These are phyloP conservation scores for Zymoseptoria ardabiliae DNA, from an alignment of 2,329 filamentous ascomycete species.

Conservation along the genomic window DNA sequence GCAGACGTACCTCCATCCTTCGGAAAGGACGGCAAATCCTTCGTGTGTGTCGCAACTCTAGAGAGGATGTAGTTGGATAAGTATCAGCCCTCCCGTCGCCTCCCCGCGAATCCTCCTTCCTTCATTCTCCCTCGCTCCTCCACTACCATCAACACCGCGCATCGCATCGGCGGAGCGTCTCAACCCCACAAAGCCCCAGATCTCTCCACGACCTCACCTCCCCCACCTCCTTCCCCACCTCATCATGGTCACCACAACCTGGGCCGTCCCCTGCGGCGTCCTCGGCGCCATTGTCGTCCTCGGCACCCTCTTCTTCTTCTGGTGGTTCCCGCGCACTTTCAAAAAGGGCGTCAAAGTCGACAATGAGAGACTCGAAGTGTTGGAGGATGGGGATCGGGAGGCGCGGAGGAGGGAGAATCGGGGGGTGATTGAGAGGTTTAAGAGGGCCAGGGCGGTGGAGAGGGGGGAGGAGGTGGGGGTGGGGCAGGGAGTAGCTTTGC, in stretches of 20 bases:
- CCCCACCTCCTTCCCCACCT: not conserved
- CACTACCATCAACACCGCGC: too few relatives aligned
- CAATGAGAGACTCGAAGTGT: constrained; percentile 10
- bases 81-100: too few relatives aligned
- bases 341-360: constrained; percentile 18
- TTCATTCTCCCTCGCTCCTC: too few relatives aligned
- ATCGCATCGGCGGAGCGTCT: too few relatives aligned
- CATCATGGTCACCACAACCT: constrained; percentile 16
- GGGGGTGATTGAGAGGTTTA: constrained; percentile 14
- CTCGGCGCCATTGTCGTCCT: constrained; percentile 18
- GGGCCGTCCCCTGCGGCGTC: constrained; percentile 24
- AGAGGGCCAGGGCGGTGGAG: constrained; percentile 11
- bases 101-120: too few relatives aligned
- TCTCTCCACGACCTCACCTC: not conserved
- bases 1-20: too few relatives aligned
- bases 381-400: constrained; percentile 8
- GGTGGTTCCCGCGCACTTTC: constrained; percentile 24
- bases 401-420: constrained; percentile 11
- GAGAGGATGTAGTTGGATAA: too few relatives aligned
- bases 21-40: too few relatives aligned
- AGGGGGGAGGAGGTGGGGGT: too few relatives aligned
- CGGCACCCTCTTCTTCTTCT: constrained; percentile 23
- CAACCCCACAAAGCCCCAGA: not conserved
- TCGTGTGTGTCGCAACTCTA: too few relatives aligned
- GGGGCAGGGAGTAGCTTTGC: too few relatives aligned